phyloP scores from a whole-genome alignment of 306 rosid species.

The Castanospermum australe region DNA sequence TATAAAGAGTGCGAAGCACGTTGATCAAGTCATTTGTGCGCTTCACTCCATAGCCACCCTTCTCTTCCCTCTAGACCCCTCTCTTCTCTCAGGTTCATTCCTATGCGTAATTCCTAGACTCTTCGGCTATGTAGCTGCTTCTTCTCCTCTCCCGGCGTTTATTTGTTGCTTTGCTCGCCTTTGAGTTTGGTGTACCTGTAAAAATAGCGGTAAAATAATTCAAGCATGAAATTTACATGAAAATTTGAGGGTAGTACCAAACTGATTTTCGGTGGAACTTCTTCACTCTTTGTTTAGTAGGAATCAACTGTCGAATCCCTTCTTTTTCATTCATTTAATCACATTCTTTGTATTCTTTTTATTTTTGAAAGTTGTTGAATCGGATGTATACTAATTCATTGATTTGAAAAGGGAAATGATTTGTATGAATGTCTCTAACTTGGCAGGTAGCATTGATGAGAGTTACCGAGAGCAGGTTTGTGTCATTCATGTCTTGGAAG shows the following conservation, averaged over 20 bases:
- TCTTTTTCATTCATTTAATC: background rate
- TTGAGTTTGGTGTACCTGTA: no score
- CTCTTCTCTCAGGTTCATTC: conserved; percentile 63
- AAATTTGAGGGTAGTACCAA: no score
- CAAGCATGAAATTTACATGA: no score
- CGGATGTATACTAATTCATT: background rate
- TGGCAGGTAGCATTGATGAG: conserved; percentile 63
- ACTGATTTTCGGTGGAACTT: no score
- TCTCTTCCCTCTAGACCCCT: conserved; percentile 69
- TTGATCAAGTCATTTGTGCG: conserved; percentile 72
- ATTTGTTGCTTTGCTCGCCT: background rate
- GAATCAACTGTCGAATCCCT: background rate
- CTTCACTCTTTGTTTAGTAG: background rate
- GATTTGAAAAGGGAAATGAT: background rate
- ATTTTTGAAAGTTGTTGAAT: background rate
- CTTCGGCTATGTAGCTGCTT: background rate
- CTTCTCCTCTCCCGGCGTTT: background rate
- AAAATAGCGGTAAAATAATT: no score
- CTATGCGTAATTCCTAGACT: background rate
- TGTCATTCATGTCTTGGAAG: conserved; percentile 23
- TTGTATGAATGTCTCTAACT: conserved; percentile 13
- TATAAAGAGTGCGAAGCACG: conserved; percentile 58
- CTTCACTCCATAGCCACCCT: conserved; percentile 70
- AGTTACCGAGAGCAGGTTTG: conserved; percentile 67
- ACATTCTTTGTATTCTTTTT: background rate